Evolutionary conservation across 2,329 filamentous ascomycete species (phyloP).

Genomic region (Arthroderma uncinatum): DNA sequence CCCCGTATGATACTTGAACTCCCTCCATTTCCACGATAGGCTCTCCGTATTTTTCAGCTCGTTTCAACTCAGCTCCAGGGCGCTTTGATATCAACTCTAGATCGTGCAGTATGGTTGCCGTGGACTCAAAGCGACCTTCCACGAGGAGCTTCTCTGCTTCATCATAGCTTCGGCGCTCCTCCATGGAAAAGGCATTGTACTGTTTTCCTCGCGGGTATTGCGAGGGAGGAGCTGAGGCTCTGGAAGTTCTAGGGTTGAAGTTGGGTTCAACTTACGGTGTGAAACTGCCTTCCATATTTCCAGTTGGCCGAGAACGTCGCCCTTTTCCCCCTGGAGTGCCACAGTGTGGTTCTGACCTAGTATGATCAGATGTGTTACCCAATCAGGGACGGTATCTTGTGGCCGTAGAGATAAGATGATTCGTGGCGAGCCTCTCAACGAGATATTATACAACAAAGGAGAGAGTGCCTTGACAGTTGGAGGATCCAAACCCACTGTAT

Average conservation of each 20-base stretch:
- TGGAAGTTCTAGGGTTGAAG: constrained; percentile 19
- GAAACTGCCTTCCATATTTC: constrained; percentile 22
- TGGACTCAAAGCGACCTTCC: constrained; percentile 15
- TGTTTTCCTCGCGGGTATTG: constrained; percentile 8
- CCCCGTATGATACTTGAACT: constrained; percentile 68
- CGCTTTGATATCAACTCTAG: constrained; percentile 6
- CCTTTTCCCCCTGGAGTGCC: constrained; percentile 53
- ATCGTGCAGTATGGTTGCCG: constrained; percentile 9
- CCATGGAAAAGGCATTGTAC: constrained; percentile 9
- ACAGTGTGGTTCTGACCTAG: constrained; percentile 58
- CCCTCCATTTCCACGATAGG: constrained; percentile 77
- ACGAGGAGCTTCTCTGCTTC: constrained; percentile 4
- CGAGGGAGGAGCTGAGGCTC: constrained; percentile 21
- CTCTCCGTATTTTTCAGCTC: constrained; percentile 41
- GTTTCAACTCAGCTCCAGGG: background rate
- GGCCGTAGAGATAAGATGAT: constrained; percentile 68
- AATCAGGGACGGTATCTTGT: constrained; percentile 77
- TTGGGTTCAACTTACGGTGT: constrained; percentile 12
- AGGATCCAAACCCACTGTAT: constrained; percentile 71
- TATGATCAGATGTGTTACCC: constrained; percentile 77
- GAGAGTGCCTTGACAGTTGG: constrained; percentile 64
- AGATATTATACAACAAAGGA: constrained; percentile 56
- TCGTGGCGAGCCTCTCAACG: constrained; percentile 54
- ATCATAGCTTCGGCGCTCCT: constrained; percentile 12
- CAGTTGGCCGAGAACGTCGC: constrained; percentile 43